Evolutionary conservation across 768 basidiomycete genomes (phyloP).

Genomic region (Lyophyllum atratum): DNA sequence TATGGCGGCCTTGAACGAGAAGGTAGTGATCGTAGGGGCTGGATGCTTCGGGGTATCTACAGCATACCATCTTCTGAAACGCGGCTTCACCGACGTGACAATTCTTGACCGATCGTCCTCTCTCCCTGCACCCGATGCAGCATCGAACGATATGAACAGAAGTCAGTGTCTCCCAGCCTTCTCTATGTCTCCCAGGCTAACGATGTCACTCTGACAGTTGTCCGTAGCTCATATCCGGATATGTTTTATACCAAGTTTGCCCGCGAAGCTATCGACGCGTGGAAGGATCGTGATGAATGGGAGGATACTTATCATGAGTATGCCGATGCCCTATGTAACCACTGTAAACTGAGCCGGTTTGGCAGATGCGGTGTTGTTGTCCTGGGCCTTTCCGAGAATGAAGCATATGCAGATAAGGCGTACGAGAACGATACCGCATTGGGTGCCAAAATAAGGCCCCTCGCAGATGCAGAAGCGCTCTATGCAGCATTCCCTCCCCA

Average conservation of each 20-base stretch:
- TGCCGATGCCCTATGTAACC: constrained; percentile 26
- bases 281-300: constrained; percentile 72
- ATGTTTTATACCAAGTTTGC: constrained; percentile 69
- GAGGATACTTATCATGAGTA: constrained; percentile 83
- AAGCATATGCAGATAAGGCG: constrained; percentile 51
- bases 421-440: constrained; percentile 63
- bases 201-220: constrained; percentile 44
- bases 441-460: constrained; percentile 49
- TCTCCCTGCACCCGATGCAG: constrained; percentile 83
- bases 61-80: constrained; percentile 72
- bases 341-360: not conserved
- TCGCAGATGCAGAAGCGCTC: constrained; percentile 41
- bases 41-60: constrained; percentile 90
- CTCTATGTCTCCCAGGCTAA: not conserved
- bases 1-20: constrained; percentile 22
- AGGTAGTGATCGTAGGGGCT: constrained; percentile 72
- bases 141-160: constrained; percentile 59
- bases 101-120: constrained; percentile 70
- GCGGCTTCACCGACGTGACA: constrained; percentile 70
- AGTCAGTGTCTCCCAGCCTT: constrained; percentile 28
- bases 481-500: constrained; percentile 48
- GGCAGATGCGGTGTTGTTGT: constrained; percentile 71
- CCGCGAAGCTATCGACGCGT: constrained; percentile 72
- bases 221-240: constrained; percentile 75
- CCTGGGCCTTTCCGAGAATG: constrained; percentile 37